phyloP scores from a whole-genome alignment of 2,329 filamentous ascomycete genomes.

The Gyromitra esculenta region DNA sequence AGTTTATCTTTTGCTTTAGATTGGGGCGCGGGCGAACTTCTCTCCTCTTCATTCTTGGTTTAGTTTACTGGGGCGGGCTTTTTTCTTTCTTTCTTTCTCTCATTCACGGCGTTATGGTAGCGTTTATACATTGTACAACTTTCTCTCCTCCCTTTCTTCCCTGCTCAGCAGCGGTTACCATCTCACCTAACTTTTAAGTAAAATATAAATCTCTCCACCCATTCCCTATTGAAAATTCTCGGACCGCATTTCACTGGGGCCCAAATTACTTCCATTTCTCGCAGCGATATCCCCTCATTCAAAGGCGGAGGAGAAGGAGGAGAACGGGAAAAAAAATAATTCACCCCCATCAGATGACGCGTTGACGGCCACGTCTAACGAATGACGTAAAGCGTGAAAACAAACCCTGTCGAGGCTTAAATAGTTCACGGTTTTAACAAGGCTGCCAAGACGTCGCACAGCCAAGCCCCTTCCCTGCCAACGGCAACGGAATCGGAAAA shows the following conservation, averaged over 20 bases:
- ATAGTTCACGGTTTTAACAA: background rate
- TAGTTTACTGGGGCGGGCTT: background rate
- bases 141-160: background rate
- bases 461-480: no score
- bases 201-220: background rate
- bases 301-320: no score
- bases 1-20: slow-evolving; percentile 3
- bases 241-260: background rate
- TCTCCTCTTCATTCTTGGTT: background rate
- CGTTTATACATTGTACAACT: background rate
- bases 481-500: background rate
- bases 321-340: background rate
- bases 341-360: slow-evolving; percentile 16
- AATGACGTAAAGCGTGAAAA: slow-evolving; percentile 11
- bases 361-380: background rate
- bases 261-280: background rate
- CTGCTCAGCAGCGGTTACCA: background rate
- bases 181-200: background rate
- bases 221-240: background rate
- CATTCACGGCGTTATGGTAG: background rate
- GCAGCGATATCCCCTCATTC: no score
- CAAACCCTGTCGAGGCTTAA: slow-evolving; percentile 22
- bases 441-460: no score
- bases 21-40: background rate
- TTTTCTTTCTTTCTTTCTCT: no score